A percentile compares a stretch with the other conserved stretches of the same genome.
Evolutionary conservation across 2,329 filamentous ascomycete genomes (phyloP).

Genomic region (Colletotrichum sp.): DNA sequence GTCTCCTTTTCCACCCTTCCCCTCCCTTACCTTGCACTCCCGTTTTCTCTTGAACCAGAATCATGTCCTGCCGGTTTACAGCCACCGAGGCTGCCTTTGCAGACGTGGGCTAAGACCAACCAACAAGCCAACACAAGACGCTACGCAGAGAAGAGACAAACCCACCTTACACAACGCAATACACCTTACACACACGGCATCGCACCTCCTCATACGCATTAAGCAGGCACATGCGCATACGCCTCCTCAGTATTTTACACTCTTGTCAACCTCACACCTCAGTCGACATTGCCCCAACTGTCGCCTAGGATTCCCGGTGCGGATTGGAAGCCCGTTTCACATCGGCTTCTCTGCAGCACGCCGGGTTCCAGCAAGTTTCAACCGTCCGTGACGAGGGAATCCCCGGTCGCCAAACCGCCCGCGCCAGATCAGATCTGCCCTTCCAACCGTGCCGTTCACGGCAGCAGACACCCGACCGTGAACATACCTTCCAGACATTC

Average conservation of each 20-base stretch:
- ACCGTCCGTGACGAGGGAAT: conserved; percentile 12
- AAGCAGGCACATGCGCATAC: background rate
- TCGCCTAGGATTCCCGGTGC: conserved; percentile 9
- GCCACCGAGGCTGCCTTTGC: conserved; percentile 17
- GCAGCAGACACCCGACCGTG: background rate
- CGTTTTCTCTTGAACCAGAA: background rate
- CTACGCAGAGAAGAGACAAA: background rate
- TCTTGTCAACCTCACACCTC: background rate
- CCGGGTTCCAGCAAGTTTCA: conserved; percentile 21
- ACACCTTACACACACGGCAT: background rate
- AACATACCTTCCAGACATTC: background rate
- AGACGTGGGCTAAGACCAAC: conserved; percentile 14
- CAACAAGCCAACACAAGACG: background rate
- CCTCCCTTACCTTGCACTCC: background rate
- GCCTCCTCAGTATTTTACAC: background rate
- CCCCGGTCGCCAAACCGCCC: conserved; percentile 8
- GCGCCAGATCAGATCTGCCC: background rate
- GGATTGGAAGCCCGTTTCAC: conserved; percentile 12
- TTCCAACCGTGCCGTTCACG: background rate
- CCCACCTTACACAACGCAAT: background rate
- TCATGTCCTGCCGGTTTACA: conserved; percentile 11
- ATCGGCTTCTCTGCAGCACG: conserved; percentile 16
- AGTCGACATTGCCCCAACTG: background rate
- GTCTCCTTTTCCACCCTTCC: background rate
- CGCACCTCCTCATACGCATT: background rate